Base-by-base conservation (phyloP, 2,329 filamentous ascomycete genomes). In the Botrytis galanthina region DNA sequence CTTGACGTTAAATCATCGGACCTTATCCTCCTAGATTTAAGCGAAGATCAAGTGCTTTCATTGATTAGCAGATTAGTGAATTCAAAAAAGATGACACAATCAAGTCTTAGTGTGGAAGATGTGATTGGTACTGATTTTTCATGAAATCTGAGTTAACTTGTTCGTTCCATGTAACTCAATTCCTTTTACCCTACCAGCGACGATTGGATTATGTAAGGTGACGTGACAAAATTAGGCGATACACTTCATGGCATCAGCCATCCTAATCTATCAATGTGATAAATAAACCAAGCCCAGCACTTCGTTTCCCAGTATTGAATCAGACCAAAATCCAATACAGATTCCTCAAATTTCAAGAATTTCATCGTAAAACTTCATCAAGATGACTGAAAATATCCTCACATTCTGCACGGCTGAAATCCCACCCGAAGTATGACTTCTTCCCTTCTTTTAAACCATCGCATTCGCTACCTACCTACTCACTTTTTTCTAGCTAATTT, bases 161-260 rank as follows among this genome's bases (percentile, higher is more conserved):
- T 51, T 22, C 32, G 32, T 51, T 67, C 51, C 22, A 39, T 67
- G 22, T 14, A 51, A 51, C 7, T 16, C 22, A 51, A 16, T 37
- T 66, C 32, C 29, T 9, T 54, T 9, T 51, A 32, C 22, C 44
- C 44, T 35, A 51, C 22, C 29, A 14, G 22, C 29, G 12, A 29
- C 16, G 16, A n/a, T 20, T 12, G 20, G 63, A 67, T 67, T 67
- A 67, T 46, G n/a, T 67, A 67, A 51, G 16, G 22, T n/a, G 32
- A 26, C 63, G 63, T 67, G 63, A 51, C 63, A 18, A 18, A 37
- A 51, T 39, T 39, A 67, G 32, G 48, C 63, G 64, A 54, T 39
- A 46, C 32, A 54, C 32, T n/a, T 20, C 32, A 67, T 39, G 18
- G 35, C 46, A 39, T 12, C 12, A 51, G 18, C 46, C 32, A 37